Percentiles rank a stretch among this genome's conserved stretches.
phyloP scores from a whole-genome alignment of 2,329 filamentous ascomycete genomes.

The Juglanconis juglandina region DNA sequence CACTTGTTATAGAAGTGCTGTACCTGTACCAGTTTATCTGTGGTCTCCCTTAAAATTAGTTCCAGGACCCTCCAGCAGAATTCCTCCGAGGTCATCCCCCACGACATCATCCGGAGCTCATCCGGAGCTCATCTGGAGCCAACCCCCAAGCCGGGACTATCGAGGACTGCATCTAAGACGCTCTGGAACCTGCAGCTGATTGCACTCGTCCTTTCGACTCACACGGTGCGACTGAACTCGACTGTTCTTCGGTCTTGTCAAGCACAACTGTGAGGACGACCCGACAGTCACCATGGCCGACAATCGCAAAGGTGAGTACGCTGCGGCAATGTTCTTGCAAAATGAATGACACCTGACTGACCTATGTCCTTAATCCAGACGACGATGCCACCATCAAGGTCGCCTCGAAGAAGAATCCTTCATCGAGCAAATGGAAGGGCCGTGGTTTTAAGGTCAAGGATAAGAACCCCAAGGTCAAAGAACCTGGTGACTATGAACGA shows the following conservation, averaged over 20 bases:
- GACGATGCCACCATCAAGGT: constrained; percentile 62
- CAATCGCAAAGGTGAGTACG: constrained; percentile 17
- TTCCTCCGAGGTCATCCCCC: neutral
- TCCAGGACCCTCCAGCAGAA: neutral
- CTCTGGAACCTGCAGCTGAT: neutral
- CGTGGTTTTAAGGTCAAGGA: constrained; percentile 63
- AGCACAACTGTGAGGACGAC: constrained; percentile 3
- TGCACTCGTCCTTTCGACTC: neutral
- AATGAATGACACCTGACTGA: constrained; percentile 1
- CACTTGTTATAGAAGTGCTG: neutral
- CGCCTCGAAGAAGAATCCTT: constrained; percentile 50
- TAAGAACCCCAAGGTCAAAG: constrained; percentile 57
- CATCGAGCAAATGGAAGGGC: constrained; percentile 33
- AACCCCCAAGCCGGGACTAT: neutral
- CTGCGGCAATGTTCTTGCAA: neutral
- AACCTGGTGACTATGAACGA: constrained; percentile 70
- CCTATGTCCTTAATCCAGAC: constrained; percentile 28
- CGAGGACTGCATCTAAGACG: neutral
- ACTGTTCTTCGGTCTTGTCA: neutral
- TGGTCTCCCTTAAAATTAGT: neutral
- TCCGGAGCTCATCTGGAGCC: neutral
- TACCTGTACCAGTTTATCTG: neutral
- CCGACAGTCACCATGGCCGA: constrained; percentile 13
- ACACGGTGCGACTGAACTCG: neutral
- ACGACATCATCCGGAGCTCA: neutral